Evolutionary conservation across 345 rosid genomes (phyloP).

Genomic region (Dimocarpus longan): DNA sequence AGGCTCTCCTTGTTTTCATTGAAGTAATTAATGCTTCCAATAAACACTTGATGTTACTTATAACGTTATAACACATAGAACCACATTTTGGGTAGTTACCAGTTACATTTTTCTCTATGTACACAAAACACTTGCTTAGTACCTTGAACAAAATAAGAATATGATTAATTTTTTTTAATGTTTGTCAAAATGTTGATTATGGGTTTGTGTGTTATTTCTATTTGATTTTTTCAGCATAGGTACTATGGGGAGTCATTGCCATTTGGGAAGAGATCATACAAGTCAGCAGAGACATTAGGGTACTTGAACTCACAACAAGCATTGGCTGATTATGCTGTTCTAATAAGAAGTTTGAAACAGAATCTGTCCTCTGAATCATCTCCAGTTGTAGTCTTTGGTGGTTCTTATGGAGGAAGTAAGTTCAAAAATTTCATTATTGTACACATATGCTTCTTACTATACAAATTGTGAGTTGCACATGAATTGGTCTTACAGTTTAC

Average conservation of each 20-base stretch:
- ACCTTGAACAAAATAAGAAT: too few relatives aligned
- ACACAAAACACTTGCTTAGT: too few relatives aligned
- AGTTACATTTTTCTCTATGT: not conserved
- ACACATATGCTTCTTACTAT: too few relatives aligned
- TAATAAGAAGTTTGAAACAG: constrained; percentile 73
- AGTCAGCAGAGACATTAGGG: constrained; percentile 60
- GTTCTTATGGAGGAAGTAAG: constrained; percentile 92
- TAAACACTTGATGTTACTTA: not conserved
- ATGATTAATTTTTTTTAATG: not conserved
- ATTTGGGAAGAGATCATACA: constrained; percentile 60
- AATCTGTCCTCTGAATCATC: constrained; percentile 73
- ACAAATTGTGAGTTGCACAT: not conserved
- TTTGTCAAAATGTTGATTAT: not conserved
- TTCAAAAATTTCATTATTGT: not conserved
- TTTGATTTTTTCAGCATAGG: constrained; percentile 56
- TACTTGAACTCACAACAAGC: constrained; percentile 84
- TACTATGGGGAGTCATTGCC: constrained; percentile 77
- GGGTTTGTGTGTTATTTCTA: constrained; percentile 9
- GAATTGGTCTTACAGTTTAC: not conserved
- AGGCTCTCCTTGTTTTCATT: constrained; percentile 74
- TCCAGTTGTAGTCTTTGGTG: constrained; percentile 85
- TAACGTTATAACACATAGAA: too few relatives aligned
- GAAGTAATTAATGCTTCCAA: constrained; percentile 44
- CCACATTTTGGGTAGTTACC: not conserved
- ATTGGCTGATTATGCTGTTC: constrained; percentile 71